phyloP scores from a whole-genome alignment of 768 basidiomycete species.

The Panellus pusillus region DNA sequence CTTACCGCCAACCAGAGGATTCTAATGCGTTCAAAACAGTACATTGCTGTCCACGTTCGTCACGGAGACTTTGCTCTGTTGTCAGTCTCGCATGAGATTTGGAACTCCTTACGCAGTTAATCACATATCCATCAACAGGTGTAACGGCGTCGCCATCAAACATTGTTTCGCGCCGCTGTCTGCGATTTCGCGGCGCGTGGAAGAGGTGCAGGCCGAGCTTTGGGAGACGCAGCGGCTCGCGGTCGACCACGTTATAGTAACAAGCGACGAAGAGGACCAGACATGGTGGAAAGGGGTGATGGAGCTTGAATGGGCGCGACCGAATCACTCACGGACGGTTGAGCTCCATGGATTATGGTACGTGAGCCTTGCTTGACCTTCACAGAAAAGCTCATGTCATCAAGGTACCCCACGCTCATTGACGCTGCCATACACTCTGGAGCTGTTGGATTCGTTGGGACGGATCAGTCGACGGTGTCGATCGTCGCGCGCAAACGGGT shows the following conservation, averaged over 20 bases:
- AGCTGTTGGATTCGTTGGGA: constrained; percentile 51
- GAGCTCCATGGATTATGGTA: constrained; percentile 31
- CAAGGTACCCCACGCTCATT: constrained; percentile 40
- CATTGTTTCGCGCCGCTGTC: constrained; percentile 32
- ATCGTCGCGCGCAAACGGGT: constrained; percentile 44
- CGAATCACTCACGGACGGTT: constrained; percentile 15
- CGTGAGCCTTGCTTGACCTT: not conserved
- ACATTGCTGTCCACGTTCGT: constrained; percentile 33
- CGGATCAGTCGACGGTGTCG: constrained; percentile 48
- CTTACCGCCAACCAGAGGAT: constrained; percentile 16
- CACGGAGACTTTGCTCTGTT: constrained; percentile 30
- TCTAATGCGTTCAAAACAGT: constrained; percentile 15
- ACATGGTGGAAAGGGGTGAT: constrained; percentile 33
- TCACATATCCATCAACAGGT: constrained; percentile 3
- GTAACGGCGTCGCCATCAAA: constrained; percentile 24
- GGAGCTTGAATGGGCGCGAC: constrained; percentile 14
- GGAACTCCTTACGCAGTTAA: too few species aligned
- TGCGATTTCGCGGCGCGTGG: constrained; percentile 29
- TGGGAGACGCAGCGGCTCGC: constrained; percentile 20
- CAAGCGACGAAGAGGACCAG: constrained; percentile 36
- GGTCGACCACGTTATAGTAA: constrained; percentile 33
- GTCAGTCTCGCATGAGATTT: too few species aligned
- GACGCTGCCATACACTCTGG: constrained; percentile 49
- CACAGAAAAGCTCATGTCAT: not conserved
- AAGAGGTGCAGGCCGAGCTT: constrained; percentile 30